Percentiles rank a stretch among this genome's conserved stretches.
Evolutionary conservation across 2,329 filamentous ascomycete genomes (phyloP).

Genomic region (Daldinia sp.): DNA sequence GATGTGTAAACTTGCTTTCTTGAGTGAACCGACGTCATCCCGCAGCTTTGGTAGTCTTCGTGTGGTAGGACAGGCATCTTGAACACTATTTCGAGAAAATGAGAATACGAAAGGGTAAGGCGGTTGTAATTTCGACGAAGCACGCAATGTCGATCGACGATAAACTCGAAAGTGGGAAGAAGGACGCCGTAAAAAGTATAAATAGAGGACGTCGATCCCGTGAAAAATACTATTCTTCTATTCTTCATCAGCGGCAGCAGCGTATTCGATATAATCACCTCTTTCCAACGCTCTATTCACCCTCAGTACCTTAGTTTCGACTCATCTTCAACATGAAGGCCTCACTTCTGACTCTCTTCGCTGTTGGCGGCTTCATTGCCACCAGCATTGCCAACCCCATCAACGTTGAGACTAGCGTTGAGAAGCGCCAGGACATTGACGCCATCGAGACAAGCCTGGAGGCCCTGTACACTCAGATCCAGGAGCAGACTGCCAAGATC

Average conservation of each 20-base stretch:
- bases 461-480: conserved; percentile 36
- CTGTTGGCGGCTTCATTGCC: conserved; percentile 40
- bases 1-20: neutral
- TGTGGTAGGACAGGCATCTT: neutral
- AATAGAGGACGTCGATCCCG: conserved; percentile 21
- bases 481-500: conserved; percentile 41
- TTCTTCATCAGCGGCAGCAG: conserved; percentile 24
- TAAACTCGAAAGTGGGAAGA: neutral
- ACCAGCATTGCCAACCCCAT: conserved; percentile 40
- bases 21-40: conserved; percentile 15
- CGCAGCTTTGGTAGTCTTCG: neutral
- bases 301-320: conserved; percentile 1
- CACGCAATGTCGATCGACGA: conserved; percentile 14
- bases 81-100: neutral
- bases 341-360: conserved; percentile 38
- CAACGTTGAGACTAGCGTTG: conserved; percentile 23
- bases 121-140: conserved; percentile 3
- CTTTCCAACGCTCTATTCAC: conserved; percentile 3
- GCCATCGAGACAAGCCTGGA: conserved; percentile 36
- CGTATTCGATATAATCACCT: conserved; percentile 15
- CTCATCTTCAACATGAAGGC: conserved; percentile 41
- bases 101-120: neutral
- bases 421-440: conserved; percentile 41
- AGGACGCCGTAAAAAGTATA: conserved; percentile 16
- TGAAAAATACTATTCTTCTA: neutral